phyloP scores from a whole-genome alignment of 2,329 filamentous ascomycete species.

The Ophiostoma sp. region DNA sequence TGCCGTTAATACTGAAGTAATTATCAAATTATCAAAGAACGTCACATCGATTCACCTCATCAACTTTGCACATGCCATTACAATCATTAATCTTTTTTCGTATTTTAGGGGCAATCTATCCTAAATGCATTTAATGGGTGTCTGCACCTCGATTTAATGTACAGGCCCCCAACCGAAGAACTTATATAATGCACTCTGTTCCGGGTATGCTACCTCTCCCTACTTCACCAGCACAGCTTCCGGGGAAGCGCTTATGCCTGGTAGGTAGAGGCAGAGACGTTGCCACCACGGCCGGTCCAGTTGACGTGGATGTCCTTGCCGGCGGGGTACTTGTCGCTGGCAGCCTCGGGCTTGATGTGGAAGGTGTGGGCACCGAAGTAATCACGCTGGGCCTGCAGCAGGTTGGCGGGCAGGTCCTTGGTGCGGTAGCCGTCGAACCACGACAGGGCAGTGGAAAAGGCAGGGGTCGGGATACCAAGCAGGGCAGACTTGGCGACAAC shows the following conservation, averaged over 20 bases:
- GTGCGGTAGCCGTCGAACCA: constrained; percentile 99
- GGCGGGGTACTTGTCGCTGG: constrained; percentile 72
- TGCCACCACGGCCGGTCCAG: constrained; percentile 98
- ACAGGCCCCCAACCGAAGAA: constrained; percentile 5
- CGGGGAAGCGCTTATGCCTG: constrained; percentile 61
- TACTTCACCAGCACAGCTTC: background rate
- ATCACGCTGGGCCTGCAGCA: constrained; percentile 97
- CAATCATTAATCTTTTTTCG: constrained; percentile 12
- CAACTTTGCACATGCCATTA: background rate
- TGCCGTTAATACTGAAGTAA: background rate
- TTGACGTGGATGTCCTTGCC: constrained; percentile 96
- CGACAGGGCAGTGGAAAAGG: constrained; percentile 92
- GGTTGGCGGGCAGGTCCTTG: constrained; percentile 94
- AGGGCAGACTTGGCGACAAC: constrained; percentile 87
- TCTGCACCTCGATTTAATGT: constrained; percentile 12
- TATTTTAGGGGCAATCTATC: constrained; percentile 20
- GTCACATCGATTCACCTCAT: background rate
- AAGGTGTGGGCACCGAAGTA: constrained; percentile 98
- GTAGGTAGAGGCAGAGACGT: constrained; percentile 96
- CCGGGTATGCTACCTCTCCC: constrained; percentile 8
- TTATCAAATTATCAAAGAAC: background rate
- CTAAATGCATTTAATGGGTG: constrained; percentile 16
- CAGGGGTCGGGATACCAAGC: constrained; percentile 91
- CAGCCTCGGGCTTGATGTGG: constrained; percentile 75
- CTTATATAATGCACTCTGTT: constrained; percentile 12